Conservation (phyloP, 192 early-diverging fungal genomes). For the Rhizophagus prolifer region DNA sequence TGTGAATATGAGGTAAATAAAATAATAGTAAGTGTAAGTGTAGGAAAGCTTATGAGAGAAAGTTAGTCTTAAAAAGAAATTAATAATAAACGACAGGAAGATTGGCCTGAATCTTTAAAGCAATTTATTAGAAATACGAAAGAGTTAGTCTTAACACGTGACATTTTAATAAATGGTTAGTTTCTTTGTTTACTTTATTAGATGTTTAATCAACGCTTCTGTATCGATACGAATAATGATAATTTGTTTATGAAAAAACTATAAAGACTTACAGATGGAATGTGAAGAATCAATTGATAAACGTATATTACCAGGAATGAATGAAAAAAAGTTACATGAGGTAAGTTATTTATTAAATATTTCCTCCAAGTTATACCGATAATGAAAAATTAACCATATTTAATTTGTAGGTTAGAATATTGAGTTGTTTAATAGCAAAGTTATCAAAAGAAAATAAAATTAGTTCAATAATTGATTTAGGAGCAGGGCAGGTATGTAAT, state of each 20-base stretch:
- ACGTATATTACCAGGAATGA: conserved; percentile 68
- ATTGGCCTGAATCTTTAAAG: not conserved
- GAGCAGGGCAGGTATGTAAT: conserved; percentile 54
- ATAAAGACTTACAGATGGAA: not conserved
- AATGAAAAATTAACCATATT: not conserved
- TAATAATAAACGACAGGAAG: not conserved
- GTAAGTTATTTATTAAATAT: conserved; percentile 32
- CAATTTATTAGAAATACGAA: not conserved
- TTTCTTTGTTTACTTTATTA: too few species aligned
- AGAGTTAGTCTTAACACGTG: not conserved
- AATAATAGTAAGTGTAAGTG: not conserved
- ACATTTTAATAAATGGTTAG: not conserved
- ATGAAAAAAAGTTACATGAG: conserved; percentile 72
- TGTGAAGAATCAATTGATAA: conserved; percentile 48
- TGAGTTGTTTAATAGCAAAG: conserved; percentile 58
- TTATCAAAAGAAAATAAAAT: conserved; percentile 48
- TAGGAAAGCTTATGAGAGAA: not conserved
- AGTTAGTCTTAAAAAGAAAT: not conserved
- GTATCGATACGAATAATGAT: not conserved
- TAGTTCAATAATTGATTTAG: conserved; percentile 64
- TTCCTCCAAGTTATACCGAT: not conserved
- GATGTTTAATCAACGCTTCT: too few species aligned
- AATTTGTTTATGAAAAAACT: not conserved
- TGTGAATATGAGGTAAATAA: not conserved
- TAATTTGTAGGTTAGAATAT: conserved; percentile 32